Base-by-base conservation (phyloP, 1,139 yeast species). In the Barnettozyma hawaiiensis region DNA sequence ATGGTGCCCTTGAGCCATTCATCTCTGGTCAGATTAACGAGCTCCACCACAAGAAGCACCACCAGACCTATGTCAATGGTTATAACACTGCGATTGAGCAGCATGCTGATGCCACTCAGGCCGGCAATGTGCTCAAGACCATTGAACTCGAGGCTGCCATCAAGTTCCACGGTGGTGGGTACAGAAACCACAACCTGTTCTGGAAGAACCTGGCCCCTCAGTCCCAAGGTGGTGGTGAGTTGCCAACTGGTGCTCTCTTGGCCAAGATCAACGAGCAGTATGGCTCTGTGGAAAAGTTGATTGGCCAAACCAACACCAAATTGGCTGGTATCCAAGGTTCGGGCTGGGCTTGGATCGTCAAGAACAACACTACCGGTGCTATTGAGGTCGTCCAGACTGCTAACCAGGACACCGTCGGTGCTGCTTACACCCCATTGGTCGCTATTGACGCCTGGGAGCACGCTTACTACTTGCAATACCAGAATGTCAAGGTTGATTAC, bases 371-470 rank as follows among this genome's bases (percentile, higher is more conserved):
- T 55, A 85, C 84, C 57, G 92, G 92, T 54, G 76, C 81, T 40
- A 66, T 90, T 60, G 96, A 86, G 55, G 85, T 90, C 46, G 85
- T 87, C 49, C 86, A 90, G 61, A 85, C 90, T 55, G 73, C 78
- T 55, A 90, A 90, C 74, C 97, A 90, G 68, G 97, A 90, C 67
- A 85, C 95, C 33, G 87, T 85, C 31, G 74, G 84, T 39, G 84
- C 87, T 33, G 71, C 76, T 24, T 74, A 77, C 62, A 74, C 79
- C 44, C 96, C 97, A 40, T 72, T 90, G 65, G 76, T 90, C 48
- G 97, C 96, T 42, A 86, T 90, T 64, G 97, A 90, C 62, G 97
- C 97, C 49, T 90, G 97, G 97, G 97, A 90, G 69, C 97, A 90
- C 63, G 97, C 97, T 43, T 90, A 89, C 74, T 90, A 90, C 76